phyloP scores from a whole-genome alignment of 1,284 basidiomycete species.

The Pulchroboletus neoregius region DNA sequence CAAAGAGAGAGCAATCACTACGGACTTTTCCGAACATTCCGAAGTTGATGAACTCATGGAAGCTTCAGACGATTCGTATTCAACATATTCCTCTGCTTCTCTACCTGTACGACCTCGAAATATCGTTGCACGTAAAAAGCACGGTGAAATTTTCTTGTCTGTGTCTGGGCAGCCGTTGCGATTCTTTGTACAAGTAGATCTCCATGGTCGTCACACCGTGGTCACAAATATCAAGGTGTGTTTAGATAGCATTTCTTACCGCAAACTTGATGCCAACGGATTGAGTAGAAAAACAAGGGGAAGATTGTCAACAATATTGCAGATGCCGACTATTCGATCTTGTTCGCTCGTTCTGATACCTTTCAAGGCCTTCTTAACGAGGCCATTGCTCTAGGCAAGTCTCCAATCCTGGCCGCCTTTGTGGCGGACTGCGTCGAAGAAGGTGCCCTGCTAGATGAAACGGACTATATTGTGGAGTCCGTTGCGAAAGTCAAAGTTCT shows the following conservation, averaged over 20 bases:
- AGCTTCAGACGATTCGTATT: conserved; percentile 11
- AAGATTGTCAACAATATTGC: conserved; percentile 47
- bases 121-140: conserved; percentile 19
- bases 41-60: conserved; percentile 14
- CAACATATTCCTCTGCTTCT: conserved; percentile 14
- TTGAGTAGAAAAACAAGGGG: conserved; percentile 57
- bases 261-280: conserved; percentile 1
- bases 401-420: conserved; percentile 49
- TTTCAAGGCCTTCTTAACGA: conserved; percentile 45
- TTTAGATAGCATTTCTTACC: not conserved
- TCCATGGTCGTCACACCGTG: conserved; percentile 44
- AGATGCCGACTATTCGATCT: conserved; percentile 55
- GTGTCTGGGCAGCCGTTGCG: conserved; percentile 36
- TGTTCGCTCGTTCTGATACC: conserved; percentile 47
- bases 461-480: conserved; percentile 32
- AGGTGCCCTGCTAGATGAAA: conserved; percentile 44
- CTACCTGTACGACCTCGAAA: conserved; percentile 13
- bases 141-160: conserved; percentile 29
- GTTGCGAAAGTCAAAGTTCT: conserved; percentile 13
- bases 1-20: conserved; percentile 22
- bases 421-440: conserved; percentile 51
- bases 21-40: conserved; percentile 22
- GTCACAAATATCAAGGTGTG: conserved; percentile 54
- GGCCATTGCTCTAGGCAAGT: conserved; percentile 35
- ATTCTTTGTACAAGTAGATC: conserved; percentile 60